Evolutionary conservation across 352 stramenopile species (phyloP).

Genomic region (Globisporangium orthogonon): DNA sequence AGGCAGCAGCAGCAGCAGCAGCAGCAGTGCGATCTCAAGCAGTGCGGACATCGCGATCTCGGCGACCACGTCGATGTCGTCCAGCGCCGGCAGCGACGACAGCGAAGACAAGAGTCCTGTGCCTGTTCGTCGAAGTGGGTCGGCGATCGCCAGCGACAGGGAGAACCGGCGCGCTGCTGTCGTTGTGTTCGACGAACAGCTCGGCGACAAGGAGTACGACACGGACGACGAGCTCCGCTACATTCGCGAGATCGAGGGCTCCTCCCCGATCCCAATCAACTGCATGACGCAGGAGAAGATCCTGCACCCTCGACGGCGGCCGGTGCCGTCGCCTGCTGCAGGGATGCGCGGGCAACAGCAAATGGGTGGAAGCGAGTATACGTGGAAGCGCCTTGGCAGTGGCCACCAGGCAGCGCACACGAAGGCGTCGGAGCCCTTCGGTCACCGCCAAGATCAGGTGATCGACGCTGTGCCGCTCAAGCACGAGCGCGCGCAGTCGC

Average conservation of each 20-base stretch:
- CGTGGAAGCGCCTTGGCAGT: constrained; percentile 28
- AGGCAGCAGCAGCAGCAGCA: no score
- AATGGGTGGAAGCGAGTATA: constrained; percentile 12
- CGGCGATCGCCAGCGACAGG: not conserved
- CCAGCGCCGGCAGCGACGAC: constrained; percentile 6
- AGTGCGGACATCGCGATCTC: not conserved
- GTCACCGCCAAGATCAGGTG: not conserved
- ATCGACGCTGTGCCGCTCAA: not conserved
- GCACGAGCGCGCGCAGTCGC: not conserved
- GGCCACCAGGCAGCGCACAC: not conserved
- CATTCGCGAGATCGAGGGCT: constrained; percentile 16
- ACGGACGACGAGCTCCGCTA: constrained; percentile 22
- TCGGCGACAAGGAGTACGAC: constrained; percentile 15
- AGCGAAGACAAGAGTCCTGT: constrained; percentile 17
- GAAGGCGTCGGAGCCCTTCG: not conserved
- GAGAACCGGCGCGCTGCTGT: constrained; percentile 1
- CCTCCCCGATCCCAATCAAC: constrained; percentile 26
- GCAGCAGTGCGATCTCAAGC: not conserved
- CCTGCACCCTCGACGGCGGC: constrained; percentile 29
- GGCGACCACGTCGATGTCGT: constrained; percentile 6
- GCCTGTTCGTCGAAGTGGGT: not conserved
- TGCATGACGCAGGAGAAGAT: constrained; percentile 40
- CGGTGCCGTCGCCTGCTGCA: constrained; percentile 26
- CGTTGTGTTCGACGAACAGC: not conserved
- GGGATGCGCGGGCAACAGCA: constrained; percentile 19